These are phyloP conservation scores for Biscogniauxia mediterranea DNA, from an alignment of 2,329 filamentous ascomycete genomes.

Conservation along the genomic window DNA sequence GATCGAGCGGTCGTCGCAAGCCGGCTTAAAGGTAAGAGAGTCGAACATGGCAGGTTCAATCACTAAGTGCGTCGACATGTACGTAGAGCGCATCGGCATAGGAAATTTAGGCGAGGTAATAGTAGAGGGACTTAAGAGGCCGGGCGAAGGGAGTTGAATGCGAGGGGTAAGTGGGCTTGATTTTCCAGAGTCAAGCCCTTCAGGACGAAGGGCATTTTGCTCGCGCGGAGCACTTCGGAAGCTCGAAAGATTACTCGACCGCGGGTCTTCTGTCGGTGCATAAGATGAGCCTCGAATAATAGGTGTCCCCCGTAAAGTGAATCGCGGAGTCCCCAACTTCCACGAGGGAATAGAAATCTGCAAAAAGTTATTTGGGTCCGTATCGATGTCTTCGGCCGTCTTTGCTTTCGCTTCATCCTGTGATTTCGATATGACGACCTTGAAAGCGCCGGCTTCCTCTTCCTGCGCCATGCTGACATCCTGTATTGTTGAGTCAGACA, in stretches of 20 bases:
- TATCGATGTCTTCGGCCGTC: constrained; percentile 57
- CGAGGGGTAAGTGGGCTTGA: constrained; percentile 39
- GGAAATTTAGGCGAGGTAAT: constrained; percentile 40
- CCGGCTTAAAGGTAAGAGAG: constrained; percentile 71
- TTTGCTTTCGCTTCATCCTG: constrained; percentile 58
- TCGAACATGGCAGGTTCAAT: constrained; percentile 81
- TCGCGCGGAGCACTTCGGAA: constrained; percentile 38
- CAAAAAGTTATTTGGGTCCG: constrained; percentile 52
- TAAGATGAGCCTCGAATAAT: constrained; percentile 80
- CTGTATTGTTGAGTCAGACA: constrained; percentile 75
- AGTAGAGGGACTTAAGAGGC: constrained; percentile 28
- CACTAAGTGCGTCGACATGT: constrained; percentile 47
- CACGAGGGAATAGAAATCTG: constrained; percentile 81
- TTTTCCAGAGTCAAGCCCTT: constrained; percentile 33
- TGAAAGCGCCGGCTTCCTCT: constrained; percentile 67
- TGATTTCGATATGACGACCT: constrained; percentile 76
- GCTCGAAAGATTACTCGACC: constrained; percentile 59
- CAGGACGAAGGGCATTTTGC: constrained; percentile 31
- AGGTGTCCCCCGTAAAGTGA: constrained; percentile 73
- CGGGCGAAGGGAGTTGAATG: constrained; percentile 30
- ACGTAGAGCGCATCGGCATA: constrained; percentile 43
- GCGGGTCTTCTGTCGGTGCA: constrained; percentile 69
- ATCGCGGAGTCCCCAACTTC: constrained; percentile 77
- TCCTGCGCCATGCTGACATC: constrained; percentile 55
- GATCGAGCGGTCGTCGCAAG: constrained; percentile 73